A percentile compares a stretch with the other conserved stretches of the same genome.
phyloP scores from a whole-genome alignment of 2,329 filamentous ascomycete species.

The Ilyonectria robusta region DNA sequence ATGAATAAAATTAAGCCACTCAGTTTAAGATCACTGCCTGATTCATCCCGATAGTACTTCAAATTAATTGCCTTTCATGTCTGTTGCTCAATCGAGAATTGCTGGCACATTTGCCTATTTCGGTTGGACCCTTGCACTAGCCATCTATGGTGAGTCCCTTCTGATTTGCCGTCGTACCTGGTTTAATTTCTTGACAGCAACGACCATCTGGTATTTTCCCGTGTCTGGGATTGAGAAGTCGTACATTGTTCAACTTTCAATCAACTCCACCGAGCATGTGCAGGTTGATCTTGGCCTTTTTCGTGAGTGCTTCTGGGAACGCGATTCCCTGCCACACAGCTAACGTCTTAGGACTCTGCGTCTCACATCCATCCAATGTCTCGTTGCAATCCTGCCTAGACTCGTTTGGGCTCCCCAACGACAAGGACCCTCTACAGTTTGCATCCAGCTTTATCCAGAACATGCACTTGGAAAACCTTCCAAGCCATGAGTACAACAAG shows the following conservation, averaged over 20 bases:
- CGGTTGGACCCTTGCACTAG: background rate
- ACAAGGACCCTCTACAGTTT: background rate
- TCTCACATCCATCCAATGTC: background rate
- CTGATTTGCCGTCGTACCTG: background rate
- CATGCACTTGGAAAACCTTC: background rate
- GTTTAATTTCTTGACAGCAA: background rate
- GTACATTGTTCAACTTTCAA: background rate
- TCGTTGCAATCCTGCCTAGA: background rate
- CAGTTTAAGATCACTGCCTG: too few species aligned
- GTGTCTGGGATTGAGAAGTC: background rate
- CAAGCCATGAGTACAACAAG: background rate
- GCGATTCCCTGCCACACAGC: background rate
- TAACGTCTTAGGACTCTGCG: background rate
- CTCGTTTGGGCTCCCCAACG: background rate
- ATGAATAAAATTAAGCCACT: too few species aligned
- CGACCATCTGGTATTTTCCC: background rate
- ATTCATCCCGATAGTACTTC: too few species aligned
- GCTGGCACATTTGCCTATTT: background rate
- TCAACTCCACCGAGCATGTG: background rate
- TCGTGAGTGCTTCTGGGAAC: background rate
- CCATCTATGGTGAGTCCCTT: background rate
- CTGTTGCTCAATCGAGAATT: too few species aligned
- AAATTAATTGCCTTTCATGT: too few species aligned
- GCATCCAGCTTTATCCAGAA: background rate
- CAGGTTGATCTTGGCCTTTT: background rate